These are phyloP conservation scores for Vitellaria paradoxa DNA, from an alignment of 179 eudicot species.

Conservation along the genomic window DNA sequence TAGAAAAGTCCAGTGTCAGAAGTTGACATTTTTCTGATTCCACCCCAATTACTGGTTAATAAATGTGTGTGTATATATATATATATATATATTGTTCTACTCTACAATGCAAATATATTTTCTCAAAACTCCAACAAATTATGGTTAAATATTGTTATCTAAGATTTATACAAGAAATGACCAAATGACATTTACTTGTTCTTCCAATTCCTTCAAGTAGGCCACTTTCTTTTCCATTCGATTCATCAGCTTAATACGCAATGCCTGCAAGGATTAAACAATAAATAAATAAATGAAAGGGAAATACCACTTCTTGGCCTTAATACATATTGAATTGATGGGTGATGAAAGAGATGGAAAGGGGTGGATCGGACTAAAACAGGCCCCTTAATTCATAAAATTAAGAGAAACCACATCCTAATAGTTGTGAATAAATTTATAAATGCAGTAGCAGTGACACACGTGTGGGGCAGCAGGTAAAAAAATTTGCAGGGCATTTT, in stretches of 20 bases:
- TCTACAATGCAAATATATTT: neutral
- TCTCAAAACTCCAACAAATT: neutral
- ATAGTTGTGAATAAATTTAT: neutral
- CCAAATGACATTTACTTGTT: constrained; percentile 6
- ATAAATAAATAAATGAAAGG: neutral
- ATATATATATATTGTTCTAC: neutral
- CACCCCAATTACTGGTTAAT: neutral
- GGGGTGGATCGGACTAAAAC: neutral
- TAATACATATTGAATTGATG: neutral
- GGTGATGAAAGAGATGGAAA: neutral
- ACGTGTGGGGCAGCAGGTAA: too few relatives aligned
- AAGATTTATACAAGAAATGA: neutral
- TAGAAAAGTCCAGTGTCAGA: neutral
- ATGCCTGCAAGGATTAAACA: constrained; percentile 14
- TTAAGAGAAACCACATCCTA: constrained; percentile 5
- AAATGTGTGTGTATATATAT: neutral
- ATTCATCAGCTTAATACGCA: constrained; percentile 5
- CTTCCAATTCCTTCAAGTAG: constrained; percentile 17
- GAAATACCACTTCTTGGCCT: neutral
- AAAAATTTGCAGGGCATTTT: too few relatives aligned
- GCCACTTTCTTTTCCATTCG: constrained; percentile 12
- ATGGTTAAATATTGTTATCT: neutral
- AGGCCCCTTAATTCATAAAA: neutral
- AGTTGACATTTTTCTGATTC: neutral
- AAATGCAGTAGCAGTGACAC: too few relatives aligned